phyloP scores from a whole-genome alignment of 352 stramenopile genomes.

The Pythium sp. region DNA sequence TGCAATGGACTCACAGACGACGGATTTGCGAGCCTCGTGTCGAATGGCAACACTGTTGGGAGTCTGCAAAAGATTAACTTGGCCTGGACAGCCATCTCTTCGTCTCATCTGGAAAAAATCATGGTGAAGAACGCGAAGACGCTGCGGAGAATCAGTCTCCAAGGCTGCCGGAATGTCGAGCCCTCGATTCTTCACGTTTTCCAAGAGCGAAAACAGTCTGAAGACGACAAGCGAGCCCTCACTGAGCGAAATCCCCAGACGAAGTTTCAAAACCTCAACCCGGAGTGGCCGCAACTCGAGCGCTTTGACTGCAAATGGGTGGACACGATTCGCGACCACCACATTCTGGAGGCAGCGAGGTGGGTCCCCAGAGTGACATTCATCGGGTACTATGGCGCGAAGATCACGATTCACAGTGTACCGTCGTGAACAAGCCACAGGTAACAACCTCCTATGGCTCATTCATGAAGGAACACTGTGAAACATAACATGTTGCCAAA shows the following conservation, averaged over 20 bases:
- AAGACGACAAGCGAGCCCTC: slow-evolving; percentile 1
- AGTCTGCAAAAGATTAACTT: slow-evolving; percentile 23
- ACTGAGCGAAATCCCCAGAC: background rate
- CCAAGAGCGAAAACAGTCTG: background rate
- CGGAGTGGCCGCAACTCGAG: slow-evolving; percentile 13
- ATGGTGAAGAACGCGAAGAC: slow-evolving; percentile 9
- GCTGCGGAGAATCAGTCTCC: slow-evolving; percentile 18
- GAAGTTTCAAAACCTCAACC: slow-evolving; percentile 2
- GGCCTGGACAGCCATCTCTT: slow-evolving; percentile 22
- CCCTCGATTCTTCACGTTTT: slow-evolving; percentile 14
- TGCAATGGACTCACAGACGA: slow-evolving; percentile 16
- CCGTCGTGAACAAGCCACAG: background rate
- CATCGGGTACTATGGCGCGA: slow-evolving; percentile 25
- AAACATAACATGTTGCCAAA: background rate
- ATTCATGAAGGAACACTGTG: too few species aligned
- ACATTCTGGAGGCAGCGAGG: slow-evolving; percentile 7
- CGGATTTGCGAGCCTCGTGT: slow-evolving; percentile 17
- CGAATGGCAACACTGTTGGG: background rate
- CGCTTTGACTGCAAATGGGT: slow-evolving; percentile 28
- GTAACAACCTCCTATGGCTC: background rate
- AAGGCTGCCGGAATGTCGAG: slow-evolving; percentile 21
- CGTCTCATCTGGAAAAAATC: background rate
- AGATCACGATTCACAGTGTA: slow-evolving; percentile 10
- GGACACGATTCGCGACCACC: slow-evolving; percentile 19
- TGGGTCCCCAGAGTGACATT: slow-evolving; percentile 3